These are phyloP conservation scores for Vitis hybrid DNA, from an alignment of 177 flowering plant genomes.

Conservation along the genomic window DNA sequence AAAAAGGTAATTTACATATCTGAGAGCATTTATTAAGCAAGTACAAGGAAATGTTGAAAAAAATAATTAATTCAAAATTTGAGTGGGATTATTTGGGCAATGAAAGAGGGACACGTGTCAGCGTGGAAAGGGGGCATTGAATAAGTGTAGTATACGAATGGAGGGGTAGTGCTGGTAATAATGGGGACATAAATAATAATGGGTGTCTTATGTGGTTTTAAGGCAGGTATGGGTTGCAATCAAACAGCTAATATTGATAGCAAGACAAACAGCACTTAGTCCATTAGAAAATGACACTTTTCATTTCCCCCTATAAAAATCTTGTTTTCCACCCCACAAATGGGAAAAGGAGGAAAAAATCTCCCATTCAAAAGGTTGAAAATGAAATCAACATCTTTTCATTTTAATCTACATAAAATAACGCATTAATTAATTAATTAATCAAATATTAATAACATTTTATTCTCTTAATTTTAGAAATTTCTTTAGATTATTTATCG, in stretches of 20 bases:
- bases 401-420: too few species aligned
- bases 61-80: too few species aligned
- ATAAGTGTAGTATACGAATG: neutral
- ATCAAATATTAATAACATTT: too few species aligned
- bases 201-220: neutral
- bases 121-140: neutral
- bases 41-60: too few species aligned
- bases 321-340: neutral
- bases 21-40: too few species aligned
- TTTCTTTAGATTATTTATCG: too few species aligned
- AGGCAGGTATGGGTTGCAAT: constrained; percentile 25
- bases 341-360: too few species aligned
- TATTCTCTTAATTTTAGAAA: too few species aligned
- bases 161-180: neutral
- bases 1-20: too few species aligned
- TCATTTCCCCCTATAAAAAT: neutral
- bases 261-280: constrained; percentile 15
- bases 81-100: neutral
- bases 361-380: too few species aligned
- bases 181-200: constrained; percentile 6
- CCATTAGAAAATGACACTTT: constrained; percentile 13
- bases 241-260: constrained; percentile 24
- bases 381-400: too few species aligned
- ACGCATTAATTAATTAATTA: too few species aligned
- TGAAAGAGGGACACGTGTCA: neutral